Base-by-base conservation (phyloP, 768 basidiomycete species). In the Auricularia sp. region DNA sequence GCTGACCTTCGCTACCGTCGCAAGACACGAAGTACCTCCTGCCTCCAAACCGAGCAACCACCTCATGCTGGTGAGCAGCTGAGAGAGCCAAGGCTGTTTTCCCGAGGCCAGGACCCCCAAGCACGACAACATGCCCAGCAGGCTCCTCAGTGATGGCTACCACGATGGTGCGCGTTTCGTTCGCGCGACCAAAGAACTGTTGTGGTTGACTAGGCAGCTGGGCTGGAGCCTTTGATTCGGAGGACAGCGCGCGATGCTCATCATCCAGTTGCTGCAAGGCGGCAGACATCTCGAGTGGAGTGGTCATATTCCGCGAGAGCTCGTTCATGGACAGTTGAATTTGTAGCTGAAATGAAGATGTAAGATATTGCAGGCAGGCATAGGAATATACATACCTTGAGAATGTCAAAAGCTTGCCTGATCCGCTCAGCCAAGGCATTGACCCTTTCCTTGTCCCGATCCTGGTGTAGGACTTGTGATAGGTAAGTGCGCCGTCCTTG, bases 21-120 rank as follows among this genome's bases (percentile, higher is more conserved):
- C 78, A 79, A 11, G 74, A 73, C 3, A 78, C 72, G 70, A 76
- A 75, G 64, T 74, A 72, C 16, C 67, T 68, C 29, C 67, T 64
- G 11, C 66, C 66, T 2, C 66, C 66, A 66, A 75, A 77, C 5
- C 59, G 67, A 3, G 66, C 51, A 21, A 68, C 64, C 7, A 77
- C 64, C 10, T 62, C 60, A 16, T 65, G 29, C 33, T 72, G 66
- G 35, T 74, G 68, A 39, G 73, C 69, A 23, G 76, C 71, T 2
- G 74, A 72, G 6, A 77, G 71, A 1, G 78, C 76, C 36, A 74
- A 65, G 2, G 75, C 68, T 3, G 78, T 77, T 67, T 79, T 79
- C 16, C 78, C 77, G 66, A 77, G 77, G 16, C 78, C 78, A 3
- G 76, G 78, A 3, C 63, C 39, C 11, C 72, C 72, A 51, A 73